These are phyloP conservation scores for Arabis hirsuta DNA, from an alignment of 345 rosid species.

Conservation along the genomic window DNA sequence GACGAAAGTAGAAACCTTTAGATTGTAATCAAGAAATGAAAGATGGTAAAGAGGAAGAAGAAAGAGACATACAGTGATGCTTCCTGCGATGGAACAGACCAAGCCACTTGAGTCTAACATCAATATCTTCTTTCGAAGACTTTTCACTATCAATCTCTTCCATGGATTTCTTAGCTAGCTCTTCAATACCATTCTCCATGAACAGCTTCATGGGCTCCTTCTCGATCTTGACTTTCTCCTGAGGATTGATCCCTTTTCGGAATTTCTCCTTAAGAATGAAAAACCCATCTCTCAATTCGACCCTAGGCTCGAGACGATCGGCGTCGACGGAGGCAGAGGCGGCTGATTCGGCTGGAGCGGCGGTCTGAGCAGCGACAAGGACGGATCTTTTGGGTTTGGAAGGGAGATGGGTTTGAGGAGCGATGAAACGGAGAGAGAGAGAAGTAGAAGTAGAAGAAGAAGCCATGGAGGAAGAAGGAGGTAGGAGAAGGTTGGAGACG, in stretches of 20 bases:
- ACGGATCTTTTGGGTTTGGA: conserved; percentile 52
- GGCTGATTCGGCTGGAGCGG: conserved; percentile 44
- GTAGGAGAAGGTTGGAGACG: conserved; percentile 32
- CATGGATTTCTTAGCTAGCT: conserved; percentile 69
- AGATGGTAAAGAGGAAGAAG: no score
- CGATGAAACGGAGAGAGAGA: conserved; percentile 55
- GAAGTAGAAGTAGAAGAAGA: conserved; percentile 55
- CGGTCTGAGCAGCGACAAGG: conserved; percentile 49
- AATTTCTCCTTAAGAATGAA: conserved; percentile 88
- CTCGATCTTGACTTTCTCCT: conserved; percentile 85
- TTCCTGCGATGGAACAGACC: conserved; percentile 94
- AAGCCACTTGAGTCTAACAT: conserved; percentile 96
- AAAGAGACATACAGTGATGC: conserved; percentile 64
- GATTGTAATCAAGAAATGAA: no score
- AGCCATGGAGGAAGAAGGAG: conserved; percentile 20
- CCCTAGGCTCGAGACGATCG: conserved; percentile 78
- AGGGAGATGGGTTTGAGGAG: conserved; percentile 45
- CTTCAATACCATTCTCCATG: conserved; percentile 77
- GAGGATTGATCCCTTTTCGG: conserved; percentile 80
- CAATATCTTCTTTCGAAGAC: conserved; percentile 72
- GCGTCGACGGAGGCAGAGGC: conserved; percentile 48
- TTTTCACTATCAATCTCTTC: conserved; percentile 75
- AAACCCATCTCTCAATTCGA: conserved; percentile 75
- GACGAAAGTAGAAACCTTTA: no score
- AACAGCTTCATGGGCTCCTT: conserved; percentile 85